Percentiles rank a stretch among this genome's conserved stretches.
phyloP scores from a whole-genome alignment of 225 moss, liverwort and hornwort species.

The Straminergon stramineum region DNA sequence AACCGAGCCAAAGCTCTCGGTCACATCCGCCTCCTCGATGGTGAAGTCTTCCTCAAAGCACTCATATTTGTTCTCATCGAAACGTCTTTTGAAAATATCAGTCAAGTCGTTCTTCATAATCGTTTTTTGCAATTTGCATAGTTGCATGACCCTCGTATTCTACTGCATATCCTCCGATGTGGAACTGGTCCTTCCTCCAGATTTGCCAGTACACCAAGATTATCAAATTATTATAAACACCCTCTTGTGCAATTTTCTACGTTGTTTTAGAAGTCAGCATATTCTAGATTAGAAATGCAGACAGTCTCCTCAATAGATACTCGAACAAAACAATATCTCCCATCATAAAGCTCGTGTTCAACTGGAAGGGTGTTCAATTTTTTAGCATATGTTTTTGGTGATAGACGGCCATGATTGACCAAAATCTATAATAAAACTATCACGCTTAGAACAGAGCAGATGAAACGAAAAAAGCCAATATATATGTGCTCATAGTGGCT shows the following conservation, averaged over 20 bases:
- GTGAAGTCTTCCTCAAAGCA: slow-evolving; percentile 59
- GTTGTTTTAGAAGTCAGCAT: neutral
- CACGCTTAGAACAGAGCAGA: neutral
- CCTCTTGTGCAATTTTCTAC: neutral
- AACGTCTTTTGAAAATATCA: slow-evolving; percentile 42
- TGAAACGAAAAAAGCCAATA: neutral
- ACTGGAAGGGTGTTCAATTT: neutral
- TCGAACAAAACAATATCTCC: neutral
- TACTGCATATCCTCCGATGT: slow-evolving; percentile 65
- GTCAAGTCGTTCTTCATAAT: slow-evolving; percentile 42
- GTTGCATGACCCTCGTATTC: slow-evolving; percentile 63
- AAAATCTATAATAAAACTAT: neutral
- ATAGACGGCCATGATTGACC: neutral
- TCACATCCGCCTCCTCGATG: slow-evolving; percentile 31
- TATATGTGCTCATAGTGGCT: too few relatives aligned
- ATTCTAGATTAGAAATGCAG: neutral
- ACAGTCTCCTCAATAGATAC: neutral
- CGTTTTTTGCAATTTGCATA: slow-evolving; percentile 1
- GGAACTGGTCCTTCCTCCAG: slow-evolving; percentile 54
- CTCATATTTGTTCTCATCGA: slow-evolving; percentile 38
- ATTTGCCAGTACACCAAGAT: slow-evolving; percentile 18
- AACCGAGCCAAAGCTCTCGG: slow-evolving; percentile 37
- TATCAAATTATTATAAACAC: neutral
- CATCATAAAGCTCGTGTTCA: neutral
- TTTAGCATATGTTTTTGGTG: neutral